phyloP scores from a whole-genome alignment of 1,284 basidiomycete species.

The Anthracocystis walkeri region DNA sequence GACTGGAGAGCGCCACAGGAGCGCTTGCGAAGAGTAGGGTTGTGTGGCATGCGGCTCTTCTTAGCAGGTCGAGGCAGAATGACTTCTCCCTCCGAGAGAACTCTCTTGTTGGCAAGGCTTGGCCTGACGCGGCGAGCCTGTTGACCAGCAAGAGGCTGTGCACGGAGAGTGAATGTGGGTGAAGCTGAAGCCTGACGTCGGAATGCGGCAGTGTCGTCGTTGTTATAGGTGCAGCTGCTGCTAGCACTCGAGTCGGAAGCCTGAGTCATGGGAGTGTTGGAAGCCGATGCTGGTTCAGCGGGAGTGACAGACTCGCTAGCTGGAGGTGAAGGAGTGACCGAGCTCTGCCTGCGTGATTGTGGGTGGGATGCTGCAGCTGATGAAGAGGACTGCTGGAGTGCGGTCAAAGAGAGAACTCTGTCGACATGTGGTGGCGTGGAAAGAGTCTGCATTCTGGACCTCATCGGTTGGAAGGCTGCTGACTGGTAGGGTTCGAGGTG shows the following conservation, averaged over 20 bases:
- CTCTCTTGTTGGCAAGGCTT: constrained; percentile 11
- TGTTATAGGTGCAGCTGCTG: constrained; percentile 3
- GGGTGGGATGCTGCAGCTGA: not conserved
- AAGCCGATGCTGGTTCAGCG: not conserved
- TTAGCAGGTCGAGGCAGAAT: constrained; percentile 12
- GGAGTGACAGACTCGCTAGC: constrained; percentile 12
- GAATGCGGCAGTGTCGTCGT: not conserved
- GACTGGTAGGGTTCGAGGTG: constrained; percentile 27
- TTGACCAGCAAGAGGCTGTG: not conserved
- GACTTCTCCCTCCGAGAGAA: constrained; percentile 33
- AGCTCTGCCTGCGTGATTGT: not conserved
- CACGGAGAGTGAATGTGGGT: not conserved
- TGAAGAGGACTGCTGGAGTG: not conserved
- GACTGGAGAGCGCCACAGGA: not conserved
- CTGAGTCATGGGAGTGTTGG: constrained; percentile 13
- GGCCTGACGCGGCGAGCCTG: not conserved
- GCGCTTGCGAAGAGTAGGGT: constrained; percentile 7
- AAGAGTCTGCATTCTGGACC: constrained; percentile 18
- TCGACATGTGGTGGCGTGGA: constrained; percentile 8
- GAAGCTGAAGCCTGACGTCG: not conserved
- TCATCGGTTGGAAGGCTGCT: constrained; percentile 11
- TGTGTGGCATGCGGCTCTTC: constrained; percentile 5
- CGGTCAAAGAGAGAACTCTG: constrained; percentile 3
- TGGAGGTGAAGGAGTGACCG: constrained; percentile 29
- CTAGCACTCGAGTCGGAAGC: constrained; percentile 34